Conservation (phyloP, 306 rosid species). For the Lathyrus aphaca region DNA sequence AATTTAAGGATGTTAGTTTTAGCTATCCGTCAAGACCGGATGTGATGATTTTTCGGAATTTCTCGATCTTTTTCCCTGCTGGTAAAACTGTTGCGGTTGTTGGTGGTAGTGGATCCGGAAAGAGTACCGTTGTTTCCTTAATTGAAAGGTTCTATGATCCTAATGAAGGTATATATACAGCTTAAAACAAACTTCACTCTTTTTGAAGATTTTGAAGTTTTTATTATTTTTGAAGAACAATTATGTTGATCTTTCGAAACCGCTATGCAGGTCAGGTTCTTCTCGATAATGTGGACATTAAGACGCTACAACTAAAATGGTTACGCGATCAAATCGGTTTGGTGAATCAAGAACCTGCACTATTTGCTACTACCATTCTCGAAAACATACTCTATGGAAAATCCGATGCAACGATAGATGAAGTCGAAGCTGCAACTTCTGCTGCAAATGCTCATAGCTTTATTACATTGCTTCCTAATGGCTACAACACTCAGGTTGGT, state of each 20-base stretch:
- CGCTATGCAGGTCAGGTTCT: conserved; percentile 77
- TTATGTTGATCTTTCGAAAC: conserved; percentile 29
- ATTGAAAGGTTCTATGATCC: conserved; percentile 99
- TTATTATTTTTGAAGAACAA: neutral
- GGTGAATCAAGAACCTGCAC: conserved; percentile 98
- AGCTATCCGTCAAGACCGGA: conserved; percentile 98
- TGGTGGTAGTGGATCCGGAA: conserved; percentile 98
- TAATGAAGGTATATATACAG: conserved; percentile 64
- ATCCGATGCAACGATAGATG: conserved; percentile 82
- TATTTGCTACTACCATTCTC: conserved; percentile 91
- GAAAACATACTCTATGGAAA: conserved; percentile 95
- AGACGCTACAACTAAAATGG: conserved; percentile 83
- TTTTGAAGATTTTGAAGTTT: neutral
- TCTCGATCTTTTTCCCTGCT: conserved; percentile 90
- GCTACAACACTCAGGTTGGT: conserved; percentile 87
- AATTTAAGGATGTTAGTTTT: conserved; percentile 83
- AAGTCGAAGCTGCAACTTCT: conserved; percentile 87
- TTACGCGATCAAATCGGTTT: conserved; percentile 91
- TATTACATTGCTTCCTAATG: conserved; percentile 85
- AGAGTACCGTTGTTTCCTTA: conserved; percentile 94
- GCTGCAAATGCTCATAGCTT: conserved; percentile 98
- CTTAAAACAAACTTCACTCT: neutral
- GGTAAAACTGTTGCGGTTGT: conserved; percentile 97
- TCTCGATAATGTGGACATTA: conserved; percentile 82
- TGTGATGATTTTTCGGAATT: conserved; percentile 73